A percentile compares a stretch with the other conserved stretches of the same genome.
phyloP scores from a whole-genome alignment of 257 asterid genomes.

The Solanum peruvianum region DNA sequence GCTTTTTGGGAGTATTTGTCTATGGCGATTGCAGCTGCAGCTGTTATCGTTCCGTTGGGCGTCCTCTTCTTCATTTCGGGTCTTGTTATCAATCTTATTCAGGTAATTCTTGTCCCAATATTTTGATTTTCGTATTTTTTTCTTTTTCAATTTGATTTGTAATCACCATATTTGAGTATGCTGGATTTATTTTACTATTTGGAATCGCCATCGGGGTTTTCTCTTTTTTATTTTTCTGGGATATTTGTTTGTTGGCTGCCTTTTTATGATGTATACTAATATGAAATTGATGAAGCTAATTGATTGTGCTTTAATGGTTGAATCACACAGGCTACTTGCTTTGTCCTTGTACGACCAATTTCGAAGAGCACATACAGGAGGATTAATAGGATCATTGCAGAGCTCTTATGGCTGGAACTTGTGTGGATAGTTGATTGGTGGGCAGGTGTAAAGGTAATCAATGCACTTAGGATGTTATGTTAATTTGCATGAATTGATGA shows the following conservation, averaged over 20 bases:
- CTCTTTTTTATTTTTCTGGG: neutral
- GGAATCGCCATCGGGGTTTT: neutral
- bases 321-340: conserved; percentile 61
- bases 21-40: conserved; percentile 56
- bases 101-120: conserved; percentile 25
- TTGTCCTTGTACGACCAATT: conserved; percentile 51
- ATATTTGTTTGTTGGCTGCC: neutral
- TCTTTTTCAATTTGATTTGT: neutral
- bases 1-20: neutral
- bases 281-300: neutral
- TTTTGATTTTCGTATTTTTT: neutral
- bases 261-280: neutral
- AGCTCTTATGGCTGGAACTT: conserved; percentile 88
- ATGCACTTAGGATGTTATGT: neutral
- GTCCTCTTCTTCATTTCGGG: conserved; percentile 83
- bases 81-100: conserved; percentile 63
- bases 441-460: conserved; percentile 83
- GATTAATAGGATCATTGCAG: conserved; percentile 65
- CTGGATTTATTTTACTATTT: neutral
- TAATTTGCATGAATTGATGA: neutral
- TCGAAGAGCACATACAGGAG: conserved; percentile 81
- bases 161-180: neutral
- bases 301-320: neutral
- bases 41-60: conserved; percentile 71
- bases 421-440: conserved; percentile 97